Evolutionary conservation across 768 basidiomycete species (phyloP).

Genomic region (Dendrothele bispora): DNA sequence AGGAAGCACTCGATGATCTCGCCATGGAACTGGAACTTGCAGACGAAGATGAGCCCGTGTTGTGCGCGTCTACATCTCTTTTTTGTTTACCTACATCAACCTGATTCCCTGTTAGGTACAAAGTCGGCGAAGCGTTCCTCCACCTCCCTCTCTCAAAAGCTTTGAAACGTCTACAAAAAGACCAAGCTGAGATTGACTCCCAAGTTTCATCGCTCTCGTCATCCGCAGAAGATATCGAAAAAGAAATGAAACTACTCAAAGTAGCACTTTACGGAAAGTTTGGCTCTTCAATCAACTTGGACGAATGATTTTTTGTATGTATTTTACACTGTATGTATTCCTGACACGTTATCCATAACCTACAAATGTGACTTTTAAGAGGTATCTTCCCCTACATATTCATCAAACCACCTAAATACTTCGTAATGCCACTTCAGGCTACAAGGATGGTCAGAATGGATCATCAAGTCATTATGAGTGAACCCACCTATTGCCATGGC

Average conservation of each 20-base stretch:
- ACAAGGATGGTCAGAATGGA: not conserved
- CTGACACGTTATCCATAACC: too few relatives aligned
- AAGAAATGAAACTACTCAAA: constrained; percentile 80
- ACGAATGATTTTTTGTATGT: constrained; percentile 57
- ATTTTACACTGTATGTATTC: too few relatives aligned
- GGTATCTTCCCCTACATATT: constrained; percentile 53
- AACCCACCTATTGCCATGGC: constrained; percentile 69
- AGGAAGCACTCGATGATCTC: constrained; percentile 91
- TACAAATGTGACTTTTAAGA: too few relatives aligned
- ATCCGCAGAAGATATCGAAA: constrained; percentile 65
- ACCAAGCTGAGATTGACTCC: constrained; percentile 57
- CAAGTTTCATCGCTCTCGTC: constrained; percentile 52
- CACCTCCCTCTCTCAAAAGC: constrained; percentile 74
- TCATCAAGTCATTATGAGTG: not conserved
- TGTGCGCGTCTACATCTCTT: constrained; percentile 46
- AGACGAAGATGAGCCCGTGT: constrained; percentile 77
- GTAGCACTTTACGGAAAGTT: constrained; percentile 86
- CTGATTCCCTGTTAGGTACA: constrained; percentile 58
- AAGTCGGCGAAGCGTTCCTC: constrained; percentile 86
- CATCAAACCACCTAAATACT: constrained; percentile 86
- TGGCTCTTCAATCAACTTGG: constrained; percentile 89
- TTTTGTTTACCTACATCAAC: not conserved
- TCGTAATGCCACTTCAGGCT: constrained; percentile 95
- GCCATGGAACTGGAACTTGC: constrained; percentile 84
- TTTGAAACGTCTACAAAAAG: constrained; percentile 66